phyloP scores from a whole-genome alignment of 2,329 filamentous ascomycete genomes.

The Pyricularia sp. region DNA sequence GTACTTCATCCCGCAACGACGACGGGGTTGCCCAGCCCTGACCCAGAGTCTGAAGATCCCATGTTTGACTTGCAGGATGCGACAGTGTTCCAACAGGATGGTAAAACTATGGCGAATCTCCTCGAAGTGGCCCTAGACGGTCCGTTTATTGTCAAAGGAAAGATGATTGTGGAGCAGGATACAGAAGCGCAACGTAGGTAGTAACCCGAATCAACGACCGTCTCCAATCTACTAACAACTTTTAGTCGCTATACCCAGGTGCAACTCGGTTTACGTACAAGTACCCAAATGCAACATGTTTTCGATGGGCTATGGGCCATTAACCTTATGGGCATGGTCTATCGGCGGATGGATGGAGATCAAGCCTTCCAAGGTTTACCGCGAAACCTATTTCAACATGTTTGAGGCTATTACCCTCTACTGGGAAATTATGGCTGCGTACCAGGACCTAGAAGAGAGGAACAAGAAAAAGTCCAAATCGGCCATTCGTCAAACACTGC shows the following conservation, averaged over 20 bases:
- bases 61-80: conserved; percentile 49
- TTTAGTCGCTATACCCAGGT: conserved; percentile 20
- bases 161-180: conserved; percentile 35
- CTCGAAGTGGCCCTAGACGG: conserved; percentile 46
- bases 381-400: conserved; percentile 43
- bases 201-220: neutral
- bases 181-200: conserved; percentile 15
- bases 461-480: conserved; percentile 17
- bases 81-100: conserved; percentile 41
- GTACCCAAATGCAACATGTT: conserved; percentile 35
- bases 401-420: conserved; percentile 50
- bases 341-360: conserved; percentile 56
- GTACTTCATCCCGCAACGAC: neutral
- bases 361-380: conserved; percentile 43
- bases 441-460: conserved; percentile 21
- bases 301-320: conserved; percentile 37
- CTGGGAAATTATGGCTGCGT: conserved; percentile 47
- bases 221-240: neutral
- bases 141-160: conserved; percentile 49
- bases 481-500: conserved; percentile 9
- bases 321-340: conserved; percentile 42
- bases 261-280: conserved; percentile 32
- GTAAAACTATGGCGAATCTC: conserved; percentile 43
- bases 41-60: conserved; percentile 39
- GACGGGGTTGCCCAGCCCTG: neutral